A percentile compares a stretch with the other conserved stretches of the same genome.
These are phyloP conservation scores for Diaporthe aspalathi DNA, from an alignment of 2,329 filamentous ascomycete species.

Conservation along the genomic window DNA sequence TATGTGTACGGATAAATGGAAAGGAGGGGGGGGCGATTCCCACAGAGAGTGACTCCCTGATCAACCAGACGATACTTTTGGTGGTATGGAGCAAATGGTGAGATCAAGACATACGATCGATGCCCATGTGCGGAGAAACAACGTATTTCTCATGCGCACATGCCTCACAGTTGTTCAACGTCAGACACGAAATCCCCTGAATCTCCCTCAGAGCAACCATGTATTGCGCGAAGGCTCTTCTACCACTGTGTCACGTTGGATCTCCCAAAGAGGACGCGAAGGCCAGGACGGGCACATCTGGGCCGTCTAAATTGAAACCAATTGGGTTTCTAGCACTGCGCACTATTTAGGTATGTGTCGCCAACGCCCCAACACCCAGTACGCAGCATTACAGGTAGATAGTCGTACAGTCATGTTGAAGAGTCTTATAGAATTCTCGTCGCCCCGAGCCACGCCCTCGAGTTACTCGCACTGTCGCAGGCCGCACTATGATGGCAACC, in stretches of 20 bases:
- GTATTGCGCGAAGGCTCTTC: background rate
- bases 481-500: background rate
- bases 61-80: background rate
- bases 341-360: constrained; percentile 19
- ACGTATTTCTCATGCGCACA: no score
- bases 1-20: background rate
- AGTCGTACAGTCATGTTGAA: constrained; percentile 22
- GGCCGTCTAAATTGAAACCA: constrained; percentile 16
- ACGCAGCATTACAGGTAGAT: constrained; percentile 19
- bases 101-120: no score
- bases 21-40: background rate
- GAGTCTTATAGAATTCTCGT: background rate
- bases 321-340: constrained; percentile 12
- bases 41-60: background rate
- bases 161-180: background rate
- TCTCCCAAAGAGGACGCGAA: background rate
- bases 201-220: background rate
- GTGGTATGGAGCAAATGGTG: no score
- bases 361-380: constrained; percentile 22
- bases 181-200: background rate
- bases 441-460: background rate
- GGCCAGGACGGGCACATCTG: constrained; percentile 2
- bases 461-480: background rate
- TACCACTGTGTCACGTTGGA: no score
- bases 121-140: background rate